Evolutionary conservation across 2,329 filamentous ascomycete genomes (phyloP).

Genomic region (Remersonia thermophila): DNA sequence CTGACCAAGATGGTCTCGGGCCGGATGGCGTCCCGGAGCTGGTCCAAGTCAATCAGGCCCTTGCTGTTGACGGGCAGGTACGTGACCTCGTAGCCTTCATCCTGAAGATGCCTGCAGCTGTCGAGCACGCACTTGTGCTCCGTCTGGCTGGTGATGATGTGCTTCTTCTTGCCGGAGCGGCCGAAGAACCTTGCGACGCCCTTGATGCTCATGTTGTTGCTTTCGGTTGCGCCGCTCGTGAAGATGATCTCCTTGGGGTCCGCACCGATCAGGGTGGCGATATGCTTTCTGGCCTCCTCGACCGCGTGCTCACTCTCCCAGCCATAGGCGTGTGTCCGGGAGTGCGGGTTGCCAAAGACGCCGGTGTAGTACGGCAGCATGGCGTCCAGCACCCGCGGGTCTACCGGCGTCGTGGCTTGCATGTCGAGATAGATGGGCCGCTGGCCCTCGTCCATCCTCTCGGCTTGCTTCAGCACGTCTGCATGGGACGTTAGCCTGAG

Average conservation of each 20-base stretch:
- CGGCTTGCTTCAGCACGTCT: slow-evolving; percentile 82
- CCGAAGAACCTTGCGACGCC: slow-evolving; percentile 94
- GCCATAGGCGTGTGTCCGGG: slow-evolving; percentile 91
- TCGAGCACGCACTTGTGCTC: slow-evolving; percentile 99
- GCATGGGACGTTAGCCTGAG: slow-evolving; percentile 8
- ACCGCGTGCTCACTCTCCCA: slow-evolving; percentile 96
- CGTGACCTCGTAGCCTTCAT: slow-evolving; percentile 94
- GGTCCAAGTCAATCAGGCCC: slow-evolving; percentile 72
- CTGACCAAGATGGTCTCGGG: slow-evolving; percentile 88
- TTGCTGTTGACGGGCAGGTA: slow-evolving; percentile 83
- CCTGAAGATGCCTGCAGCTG: slow-evolving; percentile 91
- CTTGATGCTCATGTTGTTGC: slow-evolving; percentile 99
- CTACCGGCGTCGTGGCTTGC: slow-evolving; percentile 92
- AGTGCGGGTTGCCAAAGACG: slow-evolving; percentile 93
- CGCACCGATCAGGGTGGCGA: slow-evolving; percentile 80
- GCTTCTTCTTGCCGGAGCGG: slow-evolving; percentile 87
- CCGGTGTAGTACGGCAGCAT: slow-evolving; percentile 95
- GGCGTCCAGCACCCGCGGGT: slow-evolving; percentile 86
- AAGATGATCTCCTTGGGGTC: slow-evolving; percentile 98
- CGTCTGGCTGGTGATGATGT: slow-evolving; percentile 94
- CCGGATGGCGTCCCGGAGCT: slow-evolving; percentile 77
- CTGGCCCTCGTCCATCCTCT: slow-evolving; percentile 82
- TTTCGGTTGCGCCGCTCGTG: slow-evolving; percentile 94
- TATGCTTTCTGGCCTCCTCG: slow-evolving; percentile 70
- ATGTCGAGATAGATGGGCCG: slow-evolving; percentile 96